These are phyloP conservation scores for Novymonas esmeraldas DNA, from an alignment of 208 protist species.

Conservation along the genomic window DNA sequence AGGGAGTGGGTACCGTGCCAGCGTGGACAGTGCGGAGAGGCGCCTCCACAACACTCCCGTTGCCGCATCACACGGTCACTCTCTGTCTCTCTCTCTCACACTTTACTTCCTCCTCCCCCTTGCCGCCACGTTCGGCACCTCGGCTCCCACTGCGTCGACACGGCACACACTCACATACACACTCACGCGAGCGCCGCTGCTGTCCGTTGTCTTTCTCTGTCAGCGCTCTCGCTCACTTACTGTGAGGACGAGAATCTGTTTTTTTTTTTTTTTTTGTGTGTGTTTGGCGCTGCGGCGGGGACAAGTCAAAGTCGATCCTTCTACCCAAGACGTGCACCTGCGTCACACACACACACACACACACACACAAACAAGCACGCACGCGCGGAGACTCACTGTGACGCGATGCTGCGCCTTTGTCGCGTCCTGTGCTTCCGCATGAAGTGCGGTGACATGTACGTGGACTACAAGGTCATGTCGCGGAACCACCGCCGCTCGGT, in stretches of 20 bases:
- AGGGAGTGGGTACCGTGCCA: too few species aligned
- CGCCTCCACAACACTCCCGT: background rate
- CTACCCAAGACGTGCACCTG: too few species aligned
- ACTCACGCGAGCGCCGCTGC: too few species aligned
- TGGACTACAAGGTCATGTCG: conserved; percentile 86
- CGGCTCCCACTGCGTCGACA: too few species aligned
- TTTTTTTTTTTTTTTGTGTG: too few species aligned
- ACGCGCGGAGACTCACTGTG: background rate
- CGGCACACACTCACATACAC: background rate
- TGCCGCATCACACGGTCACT: too few species aligned
- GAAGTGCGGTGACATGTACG: conserved; percentile 65
- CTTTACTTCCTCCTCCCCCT: background rate
- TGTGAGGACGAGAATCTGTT: too few species aligned
- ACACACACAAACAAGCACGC: background rate
- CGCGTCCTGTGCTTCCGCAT: conserved; percentile 56
- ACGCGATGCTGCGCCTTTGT: conserved; percentile 43
- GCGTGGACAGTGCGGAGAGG: too few species aligned
- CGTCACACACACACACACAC: background rate
- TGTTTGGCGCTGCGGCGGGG: too few species aligned
- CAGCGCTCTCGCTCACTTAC: too few species aligned
- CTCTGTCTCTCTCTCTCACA: background rate
- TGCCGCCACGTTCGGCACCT: background rate
- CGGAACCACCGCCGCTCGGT: conserved; percentile 78
- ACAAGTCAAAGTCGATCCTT: too few species aligned
- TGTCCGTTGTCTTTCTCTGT: too few species aligned